phyloP scores from a whole-genome alignment of 1,284 basidiomycete genomes.

The Ustilago crameri region DNA sequence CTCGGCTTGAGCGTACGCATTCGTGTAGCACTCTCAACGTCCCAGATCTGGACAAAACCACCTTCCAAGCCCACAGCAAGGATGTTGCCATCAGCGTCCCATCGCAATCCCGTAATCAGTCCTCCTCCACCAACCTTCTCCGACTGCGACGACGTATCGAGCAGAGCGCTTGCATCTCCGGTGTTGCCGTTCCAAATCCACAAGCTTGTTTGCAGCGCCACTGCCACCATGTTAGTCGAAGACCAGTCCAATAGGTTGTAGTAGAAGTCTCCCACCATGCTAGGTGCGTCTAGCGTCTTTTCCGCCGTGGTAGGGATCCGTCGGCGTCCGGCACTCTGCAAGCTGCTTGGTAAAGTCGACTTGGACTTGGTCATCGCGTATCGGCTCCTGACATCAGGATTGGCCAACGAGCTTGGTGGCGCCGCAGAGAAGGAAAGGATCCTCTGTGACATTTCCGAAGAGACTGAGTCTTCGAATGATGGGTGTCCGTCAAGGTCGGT shows the following conservation, averaged over 20 bases:
- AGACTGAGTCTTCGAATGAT: conserved; percentile 59
- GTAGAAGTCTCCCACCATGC: conserved; percentile 96
- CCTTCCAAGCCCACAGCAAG: conserved; percentile 85
- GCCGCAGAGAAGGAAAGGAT: conserved; percentile 70
- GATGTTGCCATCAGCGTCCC: conserved; percentile 86
- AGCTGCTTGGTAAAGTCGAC: conserved; percentile 57
- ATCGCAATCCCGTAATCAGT: conserved; percentile 81
- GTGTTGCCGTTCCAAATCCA: conserved; percentile 86
- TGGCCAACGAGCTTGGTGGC: conserved; percentile 67
- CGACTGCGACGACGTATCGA: conserved; percentile 57
- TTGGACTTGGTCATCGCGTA: conserved; percentile 62
- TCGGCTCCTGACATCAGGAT: conserved; percentile 64
- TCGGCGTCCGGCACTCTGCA: conserved; percentile 72
- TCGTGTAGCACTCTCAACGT: conserved; percentile 81
- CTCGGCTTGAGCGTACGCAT: conserved; percentile 75
- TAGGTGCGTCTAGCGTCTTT: conserved; percentile 92
- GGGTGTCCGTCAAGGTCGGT: conserved; percentile 52
- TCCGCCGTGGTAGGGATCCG: conserved; percentile 86
- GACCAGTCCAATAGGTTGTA: conserved; percentile 94
- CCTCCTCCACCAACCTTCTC: conserved; percentile 65
- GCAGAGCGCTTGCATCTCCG: conserved; percentile 81
- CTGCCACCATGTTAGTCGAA: conserved; percentile 75
- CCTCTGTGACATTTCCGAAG: conserved; percentile 68
- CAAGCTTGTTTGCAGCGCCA: conserved; percentile 58
- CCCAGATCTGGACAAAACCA: conserved; percentile 96